Evolutionary conservation across 345 rosid genomes (phyloP), one percentile per base, ranked within the genome.

Genomic region (Eucalyptus sideroxylon): DNA sequence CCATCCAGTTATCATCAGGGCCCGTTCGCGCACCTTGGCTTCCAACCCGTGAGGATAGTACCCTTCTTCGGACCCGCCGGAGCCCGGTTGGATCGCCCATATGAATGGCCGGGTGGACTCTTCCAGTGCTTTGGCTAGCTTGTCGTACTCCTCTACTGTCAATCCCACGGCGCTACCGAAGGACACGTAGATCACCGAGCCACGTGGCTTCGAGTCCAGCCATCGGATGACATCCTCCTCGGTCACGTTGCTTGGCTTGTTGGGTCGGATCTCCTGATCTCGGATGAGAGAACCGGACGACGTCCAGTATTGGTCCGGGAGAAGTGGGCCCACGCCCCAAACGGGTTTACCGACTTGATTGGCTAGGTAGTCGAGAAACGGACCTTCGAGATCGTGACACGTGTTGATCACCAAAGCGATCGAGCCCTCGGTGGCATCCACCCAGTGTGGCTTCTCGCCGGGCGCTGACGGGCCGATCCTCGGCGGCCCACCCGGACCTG

Each of bases 401-500:
- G 92, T 94, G 92, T 93, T 94, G 59, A 93, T 62, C 90, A 93
- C 87, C 80, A 93, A 81, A 2, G 93, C 93, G 6, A 86, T 62
- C 1, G 93, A 90, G 86, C 92, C 89, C 40, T 91, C 88, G 31
- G 89, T 91, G 47, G 87, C 88, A 14, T 86, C 89, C 55, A 91
- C 90, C 95, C 96, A 94, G 21, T 90, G 90, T 17, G 95, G 93
- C 51, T 77, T 89, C n/a, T 89, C 88, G 9, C 95, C 94, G 14
- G 91, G 93, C 60, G 72, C 27, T 0, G 92, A 93, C 10, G 95
- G 94, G 27, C 90, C 93, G 15, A 37, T 86, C 86, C 69, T 86
- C 5, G 87, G 88, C 4, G 15, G 50, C 90, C 91, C 13, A 89
- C 89, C 86, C 31, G 49, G 21, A 60, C 83, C 16, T 81, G 88